Percentiles rank a stretch among this genome's conserved stretches.
These are phyloP conservation scores for Diaporthe sp. DNA, from an alignment of 2,329 filamentous ascomycete species.

Conservation along the genomic window DNA sequence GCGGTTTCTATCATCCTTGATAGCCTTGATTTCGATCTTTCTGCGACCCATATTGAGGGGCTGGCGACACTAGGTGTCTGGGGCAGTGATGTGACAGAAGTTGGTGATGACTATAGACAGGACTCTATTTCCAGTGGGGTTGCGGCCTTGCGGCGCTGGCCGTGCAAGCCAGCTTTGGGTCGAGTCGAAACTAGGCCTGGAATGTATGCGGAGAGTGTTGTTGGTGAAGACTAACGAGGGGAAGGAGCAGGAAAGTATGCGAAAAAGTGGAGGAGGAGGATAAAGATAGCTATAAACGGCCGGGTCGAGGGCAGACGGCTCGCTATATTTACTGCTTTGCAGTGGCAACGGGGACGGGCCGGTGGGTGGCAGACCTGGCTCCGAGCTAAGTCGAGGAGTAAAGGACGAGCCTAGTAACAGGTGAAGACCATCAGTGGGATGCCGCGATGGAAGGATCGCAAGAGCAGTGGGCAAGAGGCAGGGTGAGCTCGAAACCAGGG, in stretches of 20 bases:
- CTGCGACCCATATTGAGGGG: conserved; percentile 84
- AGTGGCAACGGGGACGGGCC: conserved; percentile 12
- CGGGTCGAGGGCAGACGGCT: conserved; percentile 17
- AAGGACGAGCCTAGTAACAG: not conserved
- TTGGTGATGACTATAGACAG: conserved; percentile 28
- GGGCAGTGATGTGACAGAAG: conserved; percentile 33
- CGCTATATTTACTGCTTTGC: conserved; percentile 26
- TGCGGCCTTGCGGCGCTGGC: conserved; percentile 37
- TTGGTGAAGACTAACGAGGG: conserved; percentile 4
- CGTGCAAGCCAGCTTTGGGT: conserved; percentile 36
- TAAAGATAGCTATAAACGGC: conserved; percentile 35
- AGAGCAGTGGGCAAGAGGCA: conserved; percentile 27
- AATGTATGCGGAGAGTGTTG: conserved; percentile 5
- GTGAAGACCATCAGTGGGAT: conserved; percentile 4
- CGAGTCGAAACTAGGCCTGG: conserved; percentile 36
- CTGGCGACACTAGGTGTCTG: conserved; percentile 20
- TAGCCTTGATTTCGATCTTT: conserved; percentile 99
- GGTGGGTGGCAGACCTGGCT: not conserved
- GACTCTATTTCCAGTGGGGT: conserved; percentile 36
- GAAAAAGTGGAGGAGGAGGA: conserved; percentile 30
- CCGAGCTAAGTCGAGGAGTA: conserved; percentile 12
- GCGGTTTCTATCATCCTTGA: conserved; percentile 98
- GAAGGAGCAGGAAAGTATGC: conserved; percentile 4
- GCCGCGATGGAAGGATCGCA: conserved; percentile 24
- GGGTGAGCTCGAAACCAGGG: conserved; percentile 32